These are phyloP conservation scores for Trametes cinnabarina DNA, from an alignment of 768 basidiomycete genomes.

Conservation along the genomic window DNA sequence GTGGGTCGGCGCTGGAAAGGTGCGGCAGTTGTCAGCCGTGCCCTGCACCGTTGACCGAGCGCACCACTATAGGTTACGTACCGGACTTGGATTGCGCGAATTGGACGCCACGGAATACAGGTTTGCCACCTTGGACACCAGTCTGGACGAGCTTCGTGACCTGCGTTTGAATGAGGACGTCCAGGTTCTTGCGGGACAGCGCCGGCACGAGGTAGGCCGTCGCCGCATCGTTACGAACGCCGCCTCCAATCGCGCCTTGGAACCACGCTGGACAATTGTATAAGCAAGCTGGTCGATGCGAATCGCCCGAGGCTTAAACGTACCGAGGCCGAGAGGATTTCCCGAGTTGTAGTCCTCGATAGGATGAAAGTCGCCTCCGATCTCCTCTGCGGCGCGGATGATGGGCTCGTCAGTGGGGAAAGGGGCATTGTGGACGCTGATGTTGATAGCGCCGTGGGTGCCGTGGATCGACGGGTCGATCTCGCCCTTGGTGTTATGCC, in stretches of 20 bases:
- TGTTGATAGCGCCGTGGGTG: conserved; percentile 15
- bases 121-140: not conserved
- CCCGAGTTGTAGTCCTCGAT: conserved; percentile 44
- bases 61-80: not conserved
- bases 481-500: conserved; percentile 23
- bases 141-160: conserved; percentile 10
- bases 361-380: conserved; percentile 38
- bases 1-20: too few species aligned
- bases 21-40: too few species aligned
- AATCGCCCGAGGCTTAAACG: conserved; percentile 2
- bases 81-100: not conserved
- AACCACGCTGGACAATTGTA: too few species aligned
- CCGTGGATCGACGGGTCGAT: conserved; percentile 25
- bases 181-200: conserved; percentile 4
- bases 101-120: not conserved
- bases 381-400: conserved; percentile 36
- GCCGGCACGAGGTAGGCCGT: conserved; percentile 6
- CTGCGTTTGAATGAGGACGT: conserved; percentile 10
- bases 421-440: conserved; percentile 14
- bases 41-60: not conserved
- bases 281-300: too few species aligned
- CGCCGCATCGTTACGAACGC: not conserved
- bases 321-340: conserved; percentile 40
- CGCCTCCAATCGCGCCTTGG: conserved; percentile 12
- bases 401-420: not conserved